Evolutionary conservation across 179 eudicot species (phyloP).

Genomic region (Spinacia oleracea): DNA sequence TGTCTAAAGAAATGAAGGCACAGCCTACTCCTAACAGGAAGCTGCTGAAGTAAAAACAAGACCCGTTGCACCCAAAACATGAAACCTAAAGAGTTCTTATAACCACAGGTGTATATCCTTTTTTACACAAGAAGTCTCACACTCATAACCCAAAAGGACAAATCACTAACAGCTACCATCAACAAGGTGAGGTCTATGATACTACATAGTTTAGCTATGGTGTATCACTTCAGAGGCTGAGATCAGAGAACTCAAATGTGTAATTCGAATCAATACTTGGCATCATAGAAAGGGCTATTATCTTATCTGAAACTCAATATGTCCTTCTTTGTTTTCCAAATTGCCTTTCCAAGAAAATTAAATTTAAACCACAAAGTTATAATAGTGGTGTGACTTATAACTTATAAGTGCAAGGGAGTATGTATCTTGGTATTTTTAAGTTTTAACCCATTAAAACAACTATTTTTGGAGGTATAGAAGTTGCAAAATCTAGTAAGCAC

Average conservation of each 20-base stretch:
- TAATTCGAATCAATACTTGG: not conserved
- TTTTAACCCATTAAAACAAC: too few species aligned
- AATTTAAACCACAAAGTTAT: not conserved
- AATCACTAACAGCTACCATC: not conserved
- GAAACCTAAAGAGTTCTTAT: not conserved
- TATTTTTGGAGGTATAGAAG: not conserved
- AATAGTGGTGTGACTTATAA: not conserved
- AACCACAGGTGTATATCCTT: not conserved
- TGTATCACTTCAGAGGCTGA: not conserved
- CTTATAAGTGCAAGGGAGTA: not conserved
- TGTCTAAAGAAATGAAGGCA: not conserved
- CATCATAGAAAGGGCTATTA: not conserved
- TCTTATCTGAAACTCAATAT: not conserved
- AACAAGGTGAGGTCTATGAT: not conserved
- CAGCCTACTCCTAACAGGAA: too few species aligned
- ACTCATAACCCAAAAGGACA: not conserved
- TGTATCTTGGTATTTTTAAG: not conserved
- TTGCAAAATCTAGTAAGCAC: not conserved
- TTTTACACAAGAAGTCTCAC: not conserved
- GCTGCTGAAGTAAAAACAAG: not conserved
- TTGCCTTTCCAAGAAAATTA: not conserved
- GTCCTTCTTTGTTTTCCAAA: not conserved
- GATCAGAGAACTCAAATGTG: not conserved
- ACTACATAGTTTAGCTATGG: not conserved
- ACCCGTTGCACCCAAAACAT: not conserved